Percentiles rank a stretch among this genome's conserved stretches.
Conservation (phyloP, 2,329 filamentous ascomycete genomes). For the Tolypocladium capitatum region DNA sequence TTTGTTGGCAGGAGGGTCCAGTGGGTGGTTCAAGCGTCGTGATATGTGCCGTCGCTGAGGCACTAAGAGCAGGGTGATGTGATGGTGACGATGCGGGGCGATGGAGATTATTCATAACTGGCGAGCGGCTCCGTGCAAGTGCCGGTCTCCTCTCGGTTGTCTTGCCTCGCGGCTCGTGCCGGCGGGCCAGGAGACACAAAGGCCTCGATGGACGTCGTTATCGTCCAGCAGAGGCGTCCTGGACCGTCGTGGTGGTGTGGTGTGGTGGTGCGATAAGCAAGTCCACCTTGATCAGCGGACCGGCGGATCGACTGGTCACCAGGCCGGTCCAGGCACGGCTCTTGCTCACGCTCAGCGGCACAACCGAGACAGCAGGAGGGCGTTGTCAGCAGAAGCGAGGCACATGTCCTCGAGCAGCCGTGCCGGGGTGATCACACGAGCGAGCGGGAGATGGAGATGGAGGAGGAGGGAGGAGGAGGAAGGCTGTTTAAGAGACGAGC, state of each 20-base stretch:
- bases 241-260: slow-evolving; percentile 1
- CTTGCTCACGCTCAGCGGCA: not conserved
- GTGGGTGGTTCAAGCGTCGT: not conserved
- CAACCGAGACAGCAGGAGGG: not conserved
- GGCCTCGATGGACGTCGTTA: not conserved
- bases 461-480: not conserved
- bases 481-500: not conserved
- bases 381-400: slow-evolving; percentile 1
- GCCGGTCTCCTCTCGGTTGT: not conserved
- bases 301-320: slow-evolving; percentile 5
- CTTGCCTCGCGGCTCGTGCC: not conserved
- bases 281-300: slow-evolving; percentile 6
- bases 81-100: slow-evolving; percentile 2
- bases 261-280: slow-evolving; percentile 3
- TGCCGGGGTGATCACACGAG: slow-evolving; percentile 4
- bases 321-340: slow-evolving; percentile 1
- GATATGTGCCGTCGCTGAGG: not conserved
- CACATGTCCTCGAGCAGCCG: slow-evolving; percentile 4
- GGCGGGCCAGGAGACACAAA: no score
- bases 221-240: not conserved
- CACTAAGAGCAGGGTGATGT: not conserved
- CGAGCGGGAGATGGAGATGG: not conserved
- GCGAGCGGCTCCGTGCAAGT: not conserved
- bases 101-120: not conserved
- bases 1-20: not conserved